Evolutionary conservation across 805 yeast genomes (phyloP).

Genomic region (Komagataella ulmi): DNA sequence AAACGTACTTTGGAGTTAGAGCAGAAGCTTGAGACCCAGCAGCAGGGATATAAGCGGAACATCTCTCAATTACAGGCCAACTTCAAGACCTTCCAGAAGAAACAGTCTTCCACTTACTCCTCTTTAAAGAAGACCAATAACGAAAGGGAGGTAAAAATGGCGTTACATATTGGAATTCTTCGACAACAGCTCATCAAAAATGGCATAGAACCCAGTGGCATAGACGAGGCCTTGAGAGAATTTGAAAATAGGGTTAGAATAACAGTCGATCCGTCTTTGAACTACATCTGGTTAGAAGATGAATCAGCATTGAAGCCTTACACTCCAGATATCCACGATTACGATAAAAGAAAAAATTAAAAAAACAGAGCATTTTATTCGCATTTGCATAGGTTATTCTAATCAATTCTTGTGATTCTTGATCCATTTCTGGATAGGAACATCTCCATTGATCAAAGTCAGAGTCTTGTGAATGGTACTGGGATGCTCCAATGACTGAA

Average conservation of each 20-base stretch:
- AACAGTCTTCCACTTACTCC: conserved; percentile 12
- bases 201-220: conserved; percentile 37
- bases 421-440: conserved; percentile 7
- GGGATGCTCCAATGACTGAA: conserved; percentile 21
- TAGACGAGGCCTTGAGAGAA: conserved; percentile 37
- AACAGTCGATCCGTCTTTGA: not conserved
- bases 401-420: not conserved
- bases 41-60: not conserved
- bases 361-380: not conserved
- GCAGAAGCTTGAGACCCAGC: not conserved
- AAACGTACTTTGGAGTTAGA: not conserved
- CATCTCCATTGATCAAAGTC: conserved; percentile 29
- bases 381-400: not conserved
- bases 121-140: not conserved
- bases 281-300: not conserved
- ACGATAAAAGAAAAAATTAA: conserved; percentile 18
- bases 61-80: conserved; percentile 24
- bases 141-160: conserved; percentile 43
- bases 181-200: conserved; percentile 45
- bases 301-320: conserved; percentile 20
- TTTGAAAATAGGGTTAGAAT: conserved; percentile 42
- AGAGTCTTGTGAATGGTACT: conserved; percentile 27
- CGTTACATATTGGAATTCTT: conserved; percentile 52
- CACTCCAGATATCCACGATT: conserved; percentile 50
- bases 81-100: conserved; percentile 34